These are phyloP conservation scores for Collybiopsis luxurians DNA, from an alignment of 768 basidiomycete genomes.

Conservation along the genomic window DNA sequence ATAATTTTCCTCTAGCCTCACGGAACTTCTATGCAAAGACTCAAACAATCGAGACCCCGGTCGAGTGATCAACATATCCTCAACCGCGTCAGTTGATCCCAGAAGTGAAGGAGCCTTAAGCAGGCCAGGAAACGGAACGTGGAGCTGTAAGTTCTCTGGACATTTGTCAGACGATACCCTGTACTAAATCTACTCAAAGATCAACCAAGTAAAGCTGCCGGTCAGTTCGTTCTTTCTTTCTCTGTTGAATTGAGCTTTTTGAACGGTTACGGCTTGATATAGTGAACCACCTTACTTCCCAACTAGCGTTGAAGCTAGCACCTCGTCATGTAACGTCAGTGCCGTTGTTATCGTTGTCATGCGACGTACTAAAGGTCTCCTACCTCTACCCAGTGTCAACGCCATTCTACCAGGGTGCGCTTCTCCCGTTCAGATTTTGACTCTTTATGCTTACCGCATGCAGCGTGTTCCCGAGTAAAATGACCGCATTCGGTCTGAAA, in stretches of 20 bases:
- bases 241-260: background rate
- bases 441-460: background rate
- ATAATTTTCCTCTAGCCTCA: slow-evolving; percentile 28
- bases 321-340: slow-evolving; percentile 64
- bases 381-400: slow-evolving; percentile 56
- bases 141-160: slow-evolving; percentile 63
- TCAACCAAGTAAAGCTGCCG: slow-evolving; percentile 81
- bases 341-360: slow-evolving; percentile 7
- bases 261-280: background rate
- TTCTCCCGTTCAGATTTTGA: background rate
- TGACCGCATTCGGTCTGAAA: slow-evolving; percentile 74
- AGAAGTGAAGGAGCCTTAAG: slow-evolving; percentile 50
- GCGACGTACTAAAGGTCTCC: slow-evolving; percentile 1
- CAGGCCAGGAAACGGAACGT: slow-evolving; percentile 59
- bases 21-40: slow-evolving; percentile 64
- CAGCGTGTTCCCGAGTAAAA: slow-evolving; percentile 79
- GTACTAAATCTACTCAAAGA: slow-evolving; percentile 37
- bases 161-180: background rate
- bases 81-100: slow-evolving; percentile 57
- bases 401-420: slow-evolving; percentile 78
- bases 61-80: slow-evolving; percentile 83
- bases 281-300: slow-evolving; percentile 79
- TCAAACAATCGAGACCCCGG: slow-evolving; percentile 63
- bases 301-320: slow-evolving; percentile 65
- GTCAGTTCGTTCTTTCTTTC: slow-evolving; percentile 24